Base-by-base conservation (phyloP, 2,329 filamentous ascomycete genomes). In the Fusarium equiseti region DNA sequence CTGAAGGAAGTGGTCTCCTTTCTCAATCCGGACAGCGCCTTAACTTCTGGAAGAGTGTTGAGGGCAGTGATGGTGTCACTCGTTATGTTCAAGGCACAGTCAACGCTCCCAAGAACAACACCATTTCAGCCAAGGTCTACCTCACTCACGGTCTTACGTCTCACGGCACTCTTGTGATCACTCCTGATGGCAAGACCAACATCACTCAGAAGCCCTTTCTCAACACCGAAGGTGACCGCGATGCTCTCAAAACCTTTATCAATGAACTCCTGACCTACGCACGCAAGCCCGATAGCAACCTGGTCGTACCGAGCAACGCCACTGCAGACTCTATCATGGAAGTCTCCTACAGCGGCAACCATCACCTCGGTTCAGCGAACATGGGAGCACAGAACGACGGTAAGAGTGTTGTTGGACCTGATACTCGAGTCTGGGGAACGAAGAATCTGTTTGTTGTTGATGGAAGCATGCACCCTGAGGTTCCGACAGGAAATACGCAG, bases 141-240 rank as follows among this genome's bases (percentile, higher is more conserved):
- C 80, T 88, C 54, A 86, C 81, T 26, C 84, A 86, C 31, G 83
- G 83, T 13, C 80, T 83, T 6, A 82, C 81, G 18, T 86, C 85
- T 58, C 77, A 81, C 57, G 82, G 85, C 42, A 76, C 81, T 8
- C 78, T 86, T 24, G 76, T 77, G 27, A 82, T 85, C 32, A 82
- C 79, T 16, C 67, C 78, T 10, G 72, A 77, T 5, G 82, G 80
- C 27, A 68, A 74, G 18, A 85, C 84, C 29, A 79, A 81, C 63
- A 84, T 84, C 58, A 79, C 77, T 20, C 77, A 78, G 48, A 73
- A 72, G 49, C 78, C 81, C 8, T 79, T 68, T 63, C 76, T 79
- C 60, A 80, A 78, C 62, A 83, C 74, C 1, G 59, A 73, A 4
- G 76, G 71, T 16, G 79, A 80, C 52, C 63, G 57, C 12, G 71